Evolutionary conservation across 2,329 filamentous ascomycete genomes (phyloP).

Genomic region (Paracoccidioides lutzii): DNA sequence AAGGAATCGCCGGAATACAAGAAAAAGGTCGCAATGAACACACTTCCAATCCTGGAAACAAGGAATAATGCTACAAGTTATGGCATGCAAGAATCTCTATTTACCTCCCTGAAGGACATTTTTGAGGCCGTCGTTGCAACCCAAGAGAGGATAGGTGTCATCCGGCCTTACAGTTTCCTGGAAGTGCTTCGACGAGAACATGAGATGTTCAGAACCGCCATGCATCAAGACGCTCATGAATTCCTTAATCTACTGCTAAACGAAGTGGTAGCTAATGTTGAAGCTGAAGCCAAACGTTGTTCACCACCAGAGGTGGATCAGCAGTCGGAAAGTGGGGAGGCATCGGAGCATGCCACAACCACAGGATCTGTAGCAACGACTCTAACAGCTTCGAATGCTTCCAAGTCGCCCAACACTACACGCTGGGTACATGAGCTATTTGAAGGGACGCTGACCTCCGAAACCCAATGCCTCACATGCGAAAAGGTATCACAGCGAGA

Average conservation of each 20-base stretch:
- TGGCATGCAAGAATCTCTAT: conserved; percentile 88
- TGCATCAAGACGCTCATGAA: conserved; percentile 98
- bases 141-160: conserved; percentile 68
- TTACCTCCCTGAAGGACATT: conserved; percentile 89
- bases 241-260: conserved; percentile 94
- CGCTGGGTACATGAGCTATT: conserved; percentile 97
- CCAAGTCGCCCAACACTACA: conserved; percentile 51
- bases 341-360: conserved; percentile 40
- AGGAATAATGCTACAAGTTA: conserved; percentile 69
- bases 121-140: conserved; percentile 81
- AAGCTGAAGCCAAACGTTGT: conserved; percentile 56
- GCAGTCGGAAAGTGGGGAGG: conserved; percentile 29
- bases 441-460: conserved; percentile 84
- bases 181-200: conserved; percentile 90
- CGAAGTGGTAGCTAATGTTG: conserved; percentile 86
- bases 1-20: conserved; percentile 95
- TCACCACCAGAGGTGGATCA: conserved; percentile 24
- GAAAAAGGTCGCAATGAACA: conserved; percentile 86
- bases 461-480: conserved; percentile 91
- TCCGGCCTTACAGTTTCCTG: conserved; percentile 83
- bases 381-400: conserved; percentile 18
- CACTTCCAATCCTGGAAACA: conserved; percentile 75
- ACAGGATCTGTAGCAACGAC: conserved; percentile 26
- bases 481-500: conserved; percentile 91
- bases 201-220: conserved; percentile 91